These are phyloP conservation scores for Beauveria scarabaeidicola DNA, from an alignment of 2,329 filamentous ascomycete genomes.

Conservation along the genomic window DNA sequence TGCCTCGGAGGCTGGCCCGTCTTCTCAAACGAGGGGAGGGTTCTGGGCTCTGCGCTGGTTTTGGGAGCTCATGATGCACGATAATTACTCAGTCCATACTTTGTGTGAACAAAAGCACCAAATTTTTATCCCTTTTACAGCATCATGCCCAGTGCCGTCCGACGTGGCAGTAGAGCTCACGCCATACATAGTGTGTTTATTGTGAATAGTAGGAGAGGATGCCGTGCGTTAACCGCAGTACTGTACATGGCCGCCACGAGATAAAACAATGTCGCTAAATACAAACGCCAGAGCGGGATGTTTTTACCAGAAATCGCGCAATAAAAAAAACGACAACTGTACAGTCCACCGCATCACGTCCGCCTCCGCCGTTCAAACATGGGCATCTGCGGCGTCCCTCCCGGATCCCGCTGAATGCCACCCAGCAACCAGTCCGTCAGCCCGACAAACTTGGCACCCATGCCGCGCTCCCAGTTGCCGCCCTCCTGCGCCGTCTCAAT, in stretches of 20 bases:
- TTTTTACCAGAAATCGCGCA: background rate
- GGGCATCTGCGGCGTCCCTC: conserved; percentile 26
- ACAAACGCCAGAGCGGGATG: conserved; percentile 7
- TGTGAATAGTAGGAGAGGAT: background rate
- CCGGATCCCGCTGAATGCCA: conserved; percentile 52
- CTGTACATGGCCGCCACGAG: background rate
- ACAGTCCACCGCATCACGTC: conserved; percentile 15
- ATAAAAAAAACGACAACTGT: background rate
- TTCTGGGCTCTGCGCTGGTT: background rate
- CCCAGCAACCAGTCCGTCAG: conserved; percentile 92
- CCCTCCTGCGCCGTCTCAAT: conserved; percentile 89
- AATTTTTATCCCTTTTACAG: background rate
- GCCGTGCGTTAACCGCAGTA: background rate
- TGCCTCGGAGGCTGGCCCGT: conserved; percentile 28
- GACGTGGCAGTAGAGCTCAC: background rate
- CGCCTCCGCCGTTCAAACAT: conserved; percentile 26
- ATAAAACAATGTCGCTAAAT: conserved; percentile 6
- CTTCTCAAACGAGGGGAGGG: background rate
- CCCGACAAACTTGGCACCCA: conserved; percentile 77
- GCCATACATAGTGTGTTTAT: too few relatives aligned
- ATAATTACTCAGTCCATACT: background rate
- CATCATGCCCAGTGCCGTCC: too few relatives aligned
- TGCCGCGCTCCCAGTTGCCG: conserved; percentile 70
- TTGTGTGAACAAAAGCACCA: background rate
- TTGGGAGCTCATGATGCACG: background rate